A percentile compares a stretch with the other conserved stretches of the same genome.
Evolutionary conservation across 2,329 filamentous ascomycete species (phyloP).

Genomic region (Verticillium albo-atrum): DNA sequence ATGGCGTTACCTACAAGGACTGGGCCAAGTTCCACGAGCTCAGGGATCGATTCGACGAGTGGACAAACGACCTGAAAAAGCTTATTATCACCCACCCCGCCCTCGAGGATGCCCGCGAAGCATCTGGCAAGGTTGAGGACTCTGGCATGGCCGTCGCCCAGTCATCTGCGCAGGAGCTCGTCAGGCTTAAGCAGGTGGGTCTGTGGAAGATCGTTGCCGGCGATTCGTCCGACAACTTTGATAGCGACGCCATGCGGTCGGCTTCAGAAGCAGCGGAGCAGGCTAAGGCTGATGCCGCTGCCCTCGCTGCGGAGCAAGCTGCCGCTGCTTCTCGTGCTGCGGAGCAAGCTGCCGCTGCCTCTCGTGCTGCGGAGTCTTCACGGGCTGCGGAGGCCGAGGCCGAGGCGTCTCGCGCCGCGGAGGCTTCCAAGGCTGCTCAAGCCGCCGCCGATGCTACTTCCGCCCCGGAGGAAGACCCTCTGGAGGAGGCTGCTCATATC

Average conservation of each 20-base stretch:
- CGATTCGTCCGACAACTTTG: conserved; percentile 76
- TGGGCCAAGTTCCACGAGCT: conserved; percentile 93
- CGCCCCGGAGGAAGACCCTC: conserved; percentile 10
- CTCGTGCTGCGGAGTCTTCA: conserved; percentile 7
- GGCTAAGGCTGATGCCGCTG: conserved; percentile 25
- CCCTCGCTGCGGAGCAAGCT: conserved; percentile 12
- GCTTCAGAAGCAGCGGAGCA: conserved; percentile 43
- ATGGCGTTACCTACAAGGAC: conserved; percentile 93
- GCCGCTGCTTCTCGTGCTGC: conserved; percentile 10
- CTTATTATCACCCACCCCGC: conserved; percentile 71
- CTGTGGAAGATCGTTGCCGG: conserved; percentile 75
- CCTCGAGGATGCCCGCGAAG: conserved; percentile 62
- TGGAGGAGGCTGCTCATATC: conserved; percentile 10
- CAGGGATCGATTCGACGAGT: conserved; percentile 76
- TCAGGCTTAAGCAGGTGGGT: conserved; percentile 75
- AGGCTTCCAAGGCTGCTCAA: conserved; percentile 18
- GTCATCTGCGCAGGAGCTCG: conserved; percentile 73
- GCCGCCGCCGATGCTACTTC: background rate
- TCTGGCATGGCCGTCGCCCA: conserved; percentile 78
- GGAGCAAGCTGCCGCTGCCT: too few species aligned
- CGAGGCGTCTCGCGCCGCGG: conserved; percentile 11
- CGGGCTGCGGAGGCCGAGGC: conserved; percentile 3
- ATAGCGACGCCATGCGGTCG: conserved; percentile 58
- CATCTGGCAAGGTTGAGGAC: conserved; percentile 66
- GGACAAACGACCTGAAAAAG: conserved; percentile 76